Base-by-base conservation (phyloP, 345 rosid species). In the Camelina sativa region DNA sequence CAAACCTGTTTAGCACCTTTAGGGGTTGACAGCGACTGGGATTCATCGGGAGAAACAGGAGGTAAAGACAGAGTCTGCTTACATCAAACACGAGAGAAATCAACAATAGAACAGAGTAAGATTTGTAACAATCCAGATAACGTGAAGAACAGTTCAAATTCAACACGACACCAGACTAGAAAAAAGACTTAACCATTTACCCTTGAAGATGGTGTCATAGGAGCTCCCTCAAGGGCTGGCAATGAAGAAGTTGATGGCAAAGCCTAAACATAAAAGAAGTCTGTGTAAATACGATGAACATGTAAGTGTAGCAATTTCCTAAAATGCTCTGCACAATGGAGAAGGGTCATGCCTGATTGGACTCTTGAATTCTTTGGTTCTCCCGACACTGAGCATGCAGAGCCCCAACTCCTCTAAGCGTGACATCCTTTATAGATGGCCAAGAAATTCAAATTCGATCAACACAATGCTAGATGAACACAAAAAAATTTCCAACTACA, bases 1-100 rank as follows among this genome's bases (percentile, higher is more conserved):
- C 83, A 25, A 67, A 89, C 97, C 96, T 79, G 81, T 59, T 40
- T 71, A 69, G 83, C 75, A 66, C 80, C 88, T 82, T 65, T 83
- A 58, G 85, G 69, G 70, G 64, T 67, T 47, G 82, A 57, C 0
- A 85, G 80, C 13, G 78, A 62, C 38, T 84, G 79, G 34, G 78
- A 57, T 76, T 80, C 90, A 19, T 51, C 51, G 2, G 81, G 83
- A 64, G 82, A 74, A 66, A 35, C 57, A 52, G 88, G 83, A 47
- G 86, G 88, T 79, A 86, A 80, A 47, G 91, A 82, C 40, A 50
- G 79, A 52, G 79, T 57, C 91, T 89, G 88, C 73, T 25, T 11
- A 66, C 67, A 77, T 20, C 69, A 43, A 65, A 61, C 40, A 74
- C 44, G 7, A 41, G 11, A 74, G 35, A 22, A 48, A 47, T 80